Conservation (phyloP, 2,329 filamentous ascomycete species). For the Fusarium floridanum region DNA sequence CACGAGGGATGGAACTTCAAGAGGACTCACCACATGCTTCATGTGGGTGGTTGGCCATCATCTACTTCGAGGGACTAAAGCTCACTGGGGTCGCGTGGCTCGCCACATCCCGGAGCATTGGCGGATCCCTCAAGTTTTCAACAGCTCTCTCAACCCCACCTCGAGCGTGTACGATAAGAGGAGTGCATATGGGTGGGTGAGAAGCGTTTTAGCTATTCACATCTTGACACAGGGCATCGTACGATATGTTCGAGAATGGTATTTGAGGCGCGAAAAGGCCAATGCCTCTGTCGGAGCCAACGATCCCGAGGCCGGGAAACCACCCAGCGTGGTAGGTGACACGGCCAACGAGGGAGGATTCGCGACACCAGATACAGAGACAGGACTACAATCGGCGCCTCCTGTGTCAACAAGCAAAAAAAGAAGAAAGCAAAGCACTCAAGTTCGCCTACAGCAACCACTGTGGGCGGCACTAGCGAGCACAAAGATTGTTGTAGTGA, state of each 20-base stretch:
- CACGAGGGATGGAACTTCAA: constrained; percentile 75
- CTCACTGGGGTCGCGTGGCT: constrained; percentile 61
- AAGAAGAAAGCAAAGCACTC: constrained; percentile 89
- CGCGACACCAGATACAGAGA: constrained; percentile 66
- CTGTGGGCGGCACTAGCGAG: constrained; percentile 95
- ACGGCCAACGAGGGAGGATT: constrained; percentile 57
- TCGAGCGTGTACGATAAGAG: constrained; percentile 66
- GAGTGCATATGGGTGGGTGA: constrained; percentile 73
- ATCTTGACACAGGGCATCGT: constrained; percentile 81
- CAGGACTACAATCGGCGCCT: constrained; percentile 52
- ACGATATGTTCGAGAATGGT: constrained; percentile 78
- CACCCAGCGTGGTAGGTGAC: constrained; percentile 51
- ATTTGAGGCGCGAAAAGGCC: constrained; percentile 70
- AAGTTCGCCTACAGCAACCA: constrained; percentile 90
- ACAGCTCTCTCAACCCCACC: constrained; percentile 61
- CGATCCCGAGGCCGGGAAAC: constrained; percentile 75
- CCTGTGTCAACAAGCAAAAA: constrained; percentile 76
- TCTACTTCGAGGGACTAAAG: constrained; percentile 62
- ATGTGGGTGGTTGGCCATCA: constrained; percentile 73
- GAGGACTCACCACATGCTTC: constrained; percentile 79
- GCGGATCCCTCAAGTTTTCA: constrained; percentile 59
- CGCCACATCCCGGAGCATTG: constrained; percentile 62
- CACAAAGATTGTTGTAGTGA: constrained; percentile 96
- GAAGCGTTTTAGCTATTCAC: constrained; percentile 78
- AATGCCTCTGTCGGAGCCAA: constrained; percentile 62